Evolutionary conservation across 2,329 filamentous ascomycete species (phyloP), one percentile per base, ranked within the genome.

Genomic region (Kalmusia sp.): DNA sequence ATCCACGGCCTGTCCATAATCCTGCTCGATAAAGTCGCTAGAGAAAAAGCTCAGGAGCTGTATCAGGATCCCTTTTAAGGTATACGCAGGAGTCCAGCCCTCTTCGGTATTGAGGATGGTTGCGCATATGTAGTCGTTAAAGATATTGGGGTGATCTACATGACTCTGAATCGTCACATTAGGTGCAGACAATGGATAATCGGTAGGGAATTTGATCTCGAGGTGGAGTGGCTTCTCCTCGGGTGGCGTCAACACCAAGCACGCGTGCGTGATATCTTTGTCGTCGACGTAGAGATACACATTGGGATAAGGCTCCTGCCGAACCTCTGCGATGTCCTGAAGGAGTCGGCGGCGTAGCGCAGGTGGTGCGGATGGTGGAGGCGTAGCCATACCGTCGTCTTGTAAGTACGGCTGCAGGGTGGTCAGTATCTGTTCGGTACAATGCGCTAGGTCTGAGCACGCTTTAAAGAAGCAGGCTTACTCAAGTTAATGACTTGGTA

Each of bases 41-140:
- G 71, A 70, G 60, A 83, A 83, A 66, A 83, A 82, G 58, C 79
- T 82, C 2, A 83, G 65, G n/a, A 82, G 55, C 63, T 82, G 80
- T 21, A 83, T 82, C 14, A 78, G 74, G 19, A 83, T 76, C 3
- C 72, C 75, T 50, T 80, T 81, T 21, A 83, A 68, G 0, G 79
- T 82, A 52, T 83, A 82, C 0, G 80, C 80, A 1, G 79, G 76
- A 0, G 80, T 82, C 59, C 79, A 81, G 1, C 71, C 79, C 15
- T 78, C 73, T 2, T 27, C 49, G 0, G 62, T 74, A 53, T 77
- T 77, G 27, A 82, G 70, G 3, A 82, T 81, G 0, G 72, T 76
- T 1, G 79, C 79, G 57, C 80, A 83, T 25, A 82, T 80, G 54
- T 76, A 80, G 9, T 28, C 8, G 3, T 65, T 66, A 44, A 64